Evolutionary conservation across 768 basidiomycete genomes (phyloP).

Genomic region (Rhodotorula toruloides): DNA sequence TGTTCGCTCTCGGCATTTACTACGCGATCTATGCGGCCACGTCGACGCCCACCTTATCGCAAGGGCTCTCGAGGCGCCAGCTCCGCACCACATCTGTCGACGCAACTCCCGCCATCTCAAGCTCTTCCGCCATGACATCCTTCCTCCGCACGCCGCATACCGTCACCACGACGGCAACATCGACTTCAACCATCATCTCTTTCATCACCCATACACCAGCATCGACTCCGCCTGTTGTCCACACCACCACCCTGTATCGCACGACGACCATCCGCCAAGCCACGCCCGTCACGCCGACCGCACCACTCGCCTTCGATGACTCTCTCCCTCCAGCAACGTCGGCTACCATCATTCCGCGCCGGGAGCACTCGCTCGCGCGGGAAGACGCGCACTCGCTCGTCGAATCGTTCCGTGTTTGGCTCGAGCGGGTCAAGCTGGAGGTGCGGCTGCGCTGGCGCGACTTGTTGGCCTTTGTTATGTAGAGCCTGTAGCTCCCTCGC

Average conservation of each 20-base stretch:
- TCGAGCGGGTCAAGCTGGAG: not conserved
- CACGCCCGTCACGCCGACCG: not conserved
- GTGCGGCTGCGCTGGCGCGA: not conserved
- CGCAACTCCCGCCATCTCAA: no score
- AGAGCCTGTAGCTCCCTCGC: no score
- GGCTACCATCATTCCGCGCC: not conserved
- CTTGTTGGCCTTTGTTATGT: no score
- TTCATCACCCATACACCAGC: not conserved
- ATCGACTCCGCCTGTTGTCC: not conserved
- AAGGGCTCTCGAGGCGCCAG: not conserved
- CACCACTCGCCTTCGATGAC: not conserved
- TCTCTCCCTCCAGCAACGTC: not conserved
- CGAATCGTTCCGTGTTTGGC: not conserved
- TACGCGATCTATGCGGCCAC: not conserved
- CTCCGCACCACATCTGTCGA: not conserved
- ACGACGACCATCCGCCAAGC: not conserved
- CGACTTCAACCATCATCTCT: no score
- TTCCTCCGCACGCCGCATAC: not conserved
- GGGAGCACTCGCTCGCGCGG: not conserved
- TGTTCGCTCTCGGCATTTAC: not conserved
- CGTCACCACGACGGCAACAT: not conserved
- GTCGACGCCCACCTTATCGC: not conserved
- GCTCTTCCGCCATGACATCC: not conserved
- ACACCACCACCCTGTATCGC: not conserved
- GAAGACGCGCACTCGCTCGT: not conserved